Percentiles rank a stretch among this genome's conserved stretches.
These are phyloP conservation scores for Saccharomycopsis guyanensis DNA, from an alignment of 805 yeast species.

Conservation along the genomic window DNA sequence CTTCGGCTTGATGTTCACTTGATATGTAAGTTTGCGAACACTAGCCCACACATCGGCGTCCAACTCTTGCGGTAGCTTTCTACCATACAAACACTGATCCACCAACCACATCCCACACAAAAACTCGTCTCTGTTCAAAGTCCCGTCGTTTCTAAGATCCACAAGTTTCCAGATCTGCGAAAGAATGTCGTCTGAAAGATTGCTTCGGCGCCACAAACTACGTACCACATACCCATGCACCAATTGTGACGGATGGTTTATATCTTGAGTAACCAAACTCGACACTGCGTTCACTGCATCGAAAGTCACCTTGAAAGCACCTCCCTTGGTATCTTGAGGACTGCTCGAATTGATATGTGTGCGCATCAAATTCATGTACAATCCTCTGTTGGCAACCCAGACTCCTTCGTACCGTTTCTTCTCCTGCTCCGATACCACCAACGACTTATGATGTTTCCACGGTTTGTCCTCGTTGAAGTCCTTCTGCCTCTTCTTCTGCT, in stretches of 20 bases:
- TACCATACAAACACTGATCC: slow-evolving; percentile 91
- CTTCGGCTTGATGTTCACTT: slow-evolving; percentile 25
- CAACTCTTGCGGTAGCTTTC: slow-evolving; percentile 72
- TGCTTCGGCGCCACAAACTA: slow-evolving; percentile 74
- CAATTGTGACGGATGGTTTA: slow-evolving; percentile 19
- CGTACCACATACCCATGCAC: slow-evolving; percentile 44
- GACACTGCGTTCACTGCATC: slow-evolving; percentile 5
- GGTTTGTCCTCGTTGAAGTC: slow-evolving; percentile 83
- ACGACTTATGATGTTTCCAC: slow-evolving; percentile 79
- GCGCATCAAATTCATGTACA: slow-evolving; percentile 35
- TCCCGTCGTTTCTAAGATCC: slow-evolving; percentile 59
- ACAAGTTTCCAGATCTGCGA: slow-evolving; percentile 67
- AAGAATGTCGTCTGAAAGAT: slow-evolving; percentile 55
- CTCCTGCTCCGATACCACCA: slow-evolving; percentile 51
- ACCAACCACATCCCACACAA: slow-evolving; percentile 97
- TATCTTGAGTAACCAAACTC: slow-evolving; percentile 4
- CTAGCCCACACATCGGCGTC: slow-evolving; percentile 75
- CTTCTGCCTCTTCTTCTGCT: slow-evolving; percentile 25
- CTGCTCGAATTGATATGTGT: slow-evolving; percentile 23
- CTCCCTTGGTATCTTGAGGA: slow-evolving; percentile 19
- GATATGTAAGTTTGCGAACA: slow-evolving; percentile 44
- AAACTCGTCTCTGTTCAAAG: slow-evolving; percentile 72
- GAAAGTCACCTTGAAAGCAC: neutral
- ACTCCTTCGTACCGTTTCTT: slow-evolving; percentile 86
- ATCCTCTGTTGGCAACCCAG: slow-evolving; percentile 84